A percentile compares a stretch with the other conserved stretches of the same genome.
phyloP scores from a whole-genome alignment of 2,329 filamentous ascomycete species.

The Eutypa lata region DNA sequence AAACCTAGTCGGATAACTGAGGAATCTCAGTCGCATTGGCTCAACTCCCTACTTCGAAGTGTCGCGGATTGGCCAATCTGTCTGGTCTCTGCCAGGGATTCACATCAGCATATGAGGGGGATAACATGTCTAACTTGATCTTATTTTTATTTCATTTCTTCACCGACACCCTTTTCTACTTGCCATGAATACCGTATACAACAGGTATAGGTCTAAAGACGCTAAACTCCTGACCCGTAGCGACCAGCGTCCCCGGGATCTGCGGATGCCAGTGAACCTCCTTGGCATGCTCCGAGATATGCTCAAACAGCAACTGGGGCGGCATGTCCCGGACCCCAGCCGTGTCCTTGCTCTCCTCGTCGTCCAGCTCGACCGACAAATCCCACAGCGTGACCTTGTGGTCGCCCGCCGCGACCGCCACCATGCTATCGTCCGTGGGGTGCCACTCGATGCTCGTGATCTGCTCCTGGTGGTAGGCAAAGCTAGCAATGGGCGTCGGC shows the following conservation, averaged over 20 bases:
- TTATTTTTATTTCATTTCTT: not conserved
- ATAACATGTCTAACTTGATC: not conserved
- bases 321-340: constrained; percentile 87
- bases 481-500: constrained; percentile 84
- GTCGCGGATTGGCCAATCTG: no score
- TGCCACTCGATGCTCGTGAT: constrained; percentile 98
- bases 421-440: constrained; percentile 92
- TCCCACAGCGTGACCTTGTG: constrained; percentile 97
- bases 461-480: constrained; percentile 93
- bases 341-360: constrained; percentile 91
- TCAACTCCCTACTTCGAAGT: no score
- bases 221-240: constrained; percentile 86
- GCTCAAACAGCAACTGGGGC: constrained; percentile 91
- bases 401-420: constrained; percentile 87
- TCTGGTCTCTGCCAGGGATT: no score
- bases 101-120: no score
- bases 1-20: no score
- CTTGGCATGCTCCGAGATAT: constrained; percentile 93
- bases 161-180: constrained; percentile 14
- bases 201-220: constrained; percentile 83
- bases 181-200: constrained; percentile 40
- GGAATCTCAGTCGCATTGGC: no score
- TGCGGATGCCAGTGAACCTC: constrained; percentile 97
- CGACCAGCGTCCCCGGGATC: constrained; percentile 84
- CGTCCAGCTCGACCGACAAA: constrained; percentile 91